Evolutionary conservation across 441 rosid genomes (phyloP), one percentile per base, ranked within the genome.

Genomic region (Populus hybrid): DNA sequence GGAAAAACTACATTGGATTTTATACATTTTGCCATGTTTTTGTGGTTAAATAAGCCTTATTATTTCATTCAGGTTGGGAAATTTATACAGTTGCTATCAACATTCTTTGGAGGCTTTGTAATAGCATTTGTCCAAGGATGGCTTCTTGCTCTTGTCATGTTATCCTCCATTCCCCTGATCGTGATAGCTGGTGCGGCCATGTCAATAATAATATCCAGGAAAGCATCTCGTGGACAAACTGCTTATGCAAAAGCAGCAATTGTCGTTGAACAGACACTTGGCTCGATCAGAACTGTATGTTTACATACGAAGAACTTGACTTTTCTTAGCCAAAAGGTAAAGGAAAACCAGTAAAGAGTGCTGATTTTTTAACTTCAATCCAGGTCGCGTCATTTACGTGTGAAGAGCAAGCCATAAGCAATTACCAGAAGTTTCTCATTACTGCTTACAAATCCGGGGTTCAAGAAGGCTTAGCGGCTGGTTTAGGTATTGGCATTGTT

Each of bases 311-410:
- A 4, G 42, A 69, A 6, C 61, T 53, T 21, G n/a, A 1, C 8
- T 53, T 53, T 53, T 16, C 21, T 53, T 53, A 16, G 3, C 6
- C 18, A 53, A 53, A 53, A 53, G 21, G 61, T 5, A 53, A 16
- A 18, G 21, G 18, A 53, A 53, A 53, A 18, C 6, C 61, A 5
- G 21, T 53, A 53, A 53, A 53, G 61, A 53, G 61, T 53, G n/a
- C 61, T 53, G n/a, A 53, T 53, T 53, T 50, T 14, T 66, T 34
- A 66, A 2, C 14, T 30, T 8, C 34, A 32, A 70, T 72, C 35
- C 83, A 91, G 97, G 97, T 94, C 69, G 98, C 95, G 24, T 92
- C 97, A 16, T 91, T 91, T 78, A 90, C 97, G 0, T 94, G 97
- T 74, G 90, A 94, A 85, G 87, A 90, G 81, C 90, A 82, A 82